These are phyloP conservation scores for Termitomyces sp. DNA, from an alignment of 768 basidiomycete species.

Conservation along the genomic window DNA sequence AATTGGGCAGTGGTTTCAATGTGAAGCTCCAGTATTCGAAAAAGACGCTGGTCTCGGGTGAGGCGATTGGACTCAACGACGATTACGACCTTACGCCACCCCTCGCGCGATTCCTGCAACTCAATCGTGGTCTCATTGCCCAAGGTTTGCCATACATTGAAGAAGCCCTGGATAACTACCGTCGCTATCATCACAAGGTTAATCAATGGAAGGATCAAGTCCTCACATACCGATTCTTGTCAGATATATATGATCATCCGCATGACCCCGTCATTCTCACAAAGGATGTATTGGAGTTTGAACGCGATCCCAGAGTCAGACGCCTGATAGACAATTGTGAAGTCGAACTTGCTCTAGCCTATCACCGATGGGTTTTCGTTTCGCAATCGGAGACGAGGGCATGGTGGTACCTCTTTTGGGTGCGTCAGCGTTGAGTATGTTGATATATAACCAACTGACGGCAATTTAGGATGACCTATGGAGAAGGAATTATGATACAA, in stretches of 20 bases:
- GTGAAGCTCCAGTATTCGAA: slow-evolving; percentile 56
- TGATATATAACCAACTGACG: not conserved
- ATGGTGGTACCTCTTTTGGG: slow-evolving; percentile 85
- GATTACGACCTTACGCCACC: slow-evolving; percentile 60
- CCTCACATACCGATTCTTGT: slow-evolving; percentile 62
- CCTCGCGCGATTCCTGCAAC: slow-evolving; percentile 59
- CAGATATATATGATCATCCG: slow-evolving; percentile 56
- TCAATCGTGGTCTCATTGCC: slow-evolving; percentile 52
- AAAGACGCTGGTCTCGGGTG: slow-evolving; percentile 43
- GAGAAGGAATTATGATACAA: slow-evolving; percentile 63
- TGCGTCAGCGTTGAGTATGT: slow-evolving; percentile 23
- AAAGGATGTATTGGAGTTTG: slow-evolving; percentile 41
- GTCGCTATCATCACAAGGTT: slow-evolving; percentile 44
- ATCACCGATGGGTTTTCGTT: slow-evolving; percentile 51
- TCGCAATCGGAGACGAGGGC: slow-evolving; percentile 44
- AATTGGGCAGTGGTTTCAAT: slow-evolving; percentile 69
- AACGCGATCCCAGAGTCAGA: slow-evolving; percentile 55
- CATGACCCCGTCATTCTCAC: slow-evolving; percentile 40
- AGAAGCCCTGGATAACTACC: slow-evolving; percentile 46
- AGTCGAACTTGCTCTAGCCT: slow-evolving; percentile 43
- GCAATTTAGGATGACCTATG: slow-evolving; percentile 66
- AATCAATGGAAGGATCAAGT: slow-evolving; percentile 47
- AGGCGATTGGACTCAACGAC: slow-evolving; percentile 59
- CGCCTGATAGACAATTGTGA: slow-evolving; percentile 43
- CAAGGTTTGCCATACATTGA: slow-evolving; percentile 41